Percentiles rank a stretch among this genome's conserved stretches.
Conservation (phyloP, 345 rosid genomes). For the Rubroshorea leprosula region DNA sequence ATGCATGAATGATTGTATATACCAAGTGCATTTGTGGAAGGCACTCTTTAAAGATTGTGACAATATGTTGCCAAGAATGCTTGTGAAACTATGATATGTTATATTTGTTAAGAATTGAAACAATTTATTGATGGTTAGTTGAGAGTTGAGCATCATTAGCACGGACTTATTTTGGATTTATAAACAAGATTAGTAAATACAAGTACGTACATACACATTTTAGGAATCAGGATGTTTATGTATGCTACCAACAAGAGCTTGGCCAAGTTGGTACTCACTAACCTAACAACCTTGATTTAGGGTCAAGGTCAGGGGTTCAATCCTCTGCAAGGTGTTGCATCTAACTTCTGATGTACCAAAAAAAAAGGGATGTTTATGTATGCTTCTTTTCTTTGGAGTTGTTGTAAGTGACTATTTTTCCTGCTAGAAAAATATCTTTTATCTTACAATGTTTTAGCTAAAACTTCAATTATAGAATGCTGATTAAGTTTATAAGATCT, state of each 20-base stretch:
- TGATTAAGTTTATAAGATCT: not conserved
- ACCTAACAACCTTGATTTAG: too few species aligned
- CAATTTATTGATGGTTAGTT: not conserved
- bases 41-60: too few species aligned
- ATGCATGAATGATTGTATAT: not conserved
- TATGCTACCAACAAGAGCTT: too few species aligned
- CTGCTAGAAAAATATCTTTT: not conserved
- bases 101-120: not conserved
- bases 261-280: too few species aligned
- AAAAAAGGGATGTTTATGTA: too few species aligned
- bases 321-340: too few species aligned
- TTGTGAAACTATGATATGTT: not conserved
- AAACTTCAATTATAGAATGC: conserved; percentile 3
- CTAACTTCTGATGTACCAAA: too few species aligned
- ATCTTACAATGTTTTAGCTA: not conserved
- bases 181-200: not conserved
- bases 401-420: not conserved
- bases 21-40: not conserved
- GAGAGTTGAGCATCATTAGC: too few species aligned
- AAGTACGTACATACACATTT: too few species aligned
- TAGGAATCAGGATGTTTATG: too few species aligned
- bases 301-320: too few species aligned
- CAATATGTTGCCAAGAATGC: not conserved
- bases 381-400: too few species aligned
- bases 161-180: not conserved